phyloP scores from a whole-genome alignment of 129 eudicot species.

The Helichrysum umbraculigerum region DNA sequence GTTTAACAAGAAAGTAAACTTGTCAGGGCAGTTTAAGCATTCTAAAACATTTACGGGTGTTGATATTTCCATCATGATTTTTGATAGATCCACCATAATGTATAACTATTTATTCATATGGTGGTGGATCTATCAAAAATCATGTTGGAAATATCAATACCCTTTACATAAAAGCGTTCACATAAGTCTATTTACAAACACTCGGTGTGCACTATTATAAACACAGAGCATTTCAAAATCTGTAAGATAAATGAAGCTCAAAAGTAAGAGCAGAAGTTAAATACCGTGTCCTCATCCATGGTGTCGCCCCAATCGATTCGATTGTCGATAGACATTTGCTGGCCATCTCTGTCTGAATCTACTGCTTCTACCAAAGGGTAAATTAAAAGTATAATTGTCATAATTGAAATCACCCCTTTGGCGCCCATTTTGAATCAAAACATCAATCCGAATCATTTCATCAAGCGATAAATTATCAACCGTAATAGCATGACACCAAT shows the following conservation, averaged over 20 bases:
- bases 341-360: slow-evolving; percentile 40
- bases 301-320: slow-evolving; percentile 35
- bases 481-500: slow-evolving; percentile 19
- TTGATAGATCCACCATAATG: too few species aligned
- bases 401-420: slow-evolving; percentile 37
- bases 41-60: too few species aligned
- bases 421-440: slow-evolving; percentile 47
- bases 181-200: slow-evolving; percentile 8
- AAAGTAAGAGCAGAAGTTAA: slow-evolving; percentile 13
- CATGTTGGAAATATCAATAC: too few species aligned
- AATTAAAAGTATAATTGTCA: slow-evolving; percentile 39
- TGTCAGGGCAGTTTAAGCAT: too few species aligned
- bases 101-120: too few species aligned
- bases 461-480: not conserved
- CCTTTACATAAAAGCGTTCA: not conserved
- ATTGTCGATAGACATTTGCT: slow-evolving; percentile 31
- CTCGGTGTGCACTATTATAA: slow-evolving; percentile 9
- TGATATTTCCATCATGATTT: too few species aligned
- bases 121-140: too few species aligned
- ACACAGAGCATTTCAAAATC: not conserved
- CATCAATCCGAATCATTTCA: slow-evolving; percentile 42
- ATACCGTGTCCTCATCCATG: slow-evolving; percentile 64
- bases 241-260: slow-evolving; percentile 17
- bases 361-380: slow-evolving; percentile 41
- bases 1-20: slow-evolving; percentile 8